A percentile compares a stretch with the other conserved stretches of the same genome.
Evolutionary conservation across 1,139 yeast species (phyloP).

Genomic region (Fermentozyma sake): DNA sequence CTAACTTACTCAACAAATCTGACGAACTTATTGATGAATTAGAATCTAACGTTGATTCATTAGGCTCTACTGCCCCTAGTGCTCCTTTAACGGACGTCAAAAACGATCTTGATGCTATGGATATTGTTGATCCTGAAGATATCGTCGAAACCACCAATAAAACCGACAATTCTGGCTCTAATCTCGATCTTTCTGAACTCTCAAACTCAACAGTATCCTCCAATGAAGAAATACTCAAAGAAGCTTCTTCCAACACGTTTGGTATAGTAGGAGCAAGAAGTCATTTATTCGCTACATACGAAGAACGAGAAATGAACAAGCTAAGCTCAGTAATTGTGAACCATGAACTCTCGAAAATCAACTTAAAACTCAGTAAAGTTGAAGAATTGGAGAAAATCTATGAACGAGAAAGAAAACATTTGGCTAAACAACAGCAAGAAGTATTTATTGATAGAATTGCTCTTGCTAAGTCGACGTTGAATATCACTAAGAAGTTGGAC

Average conservation of each 20-base stretch:
- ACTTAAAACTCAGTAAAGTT: conserved; percentile 68
- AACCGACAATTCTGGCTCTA: not conserved
- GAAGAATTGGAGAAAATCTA: conserved; percentile 70
- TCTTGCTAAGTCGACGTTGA: conserved; percentile 56
- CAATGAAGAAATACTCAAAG: conserved; percentile 22
- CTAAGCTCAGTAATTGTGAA: conserved; percentile 58
- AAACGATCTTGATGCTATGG: conserved; percentile 1
- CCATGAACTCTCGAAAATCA: conserved; percentile 70
- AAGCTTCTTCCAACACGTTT: conserved; percentile 53
- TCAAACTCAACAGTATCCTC: too few relatives aligned
- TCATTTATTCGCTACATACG: conserved; percentile 75
- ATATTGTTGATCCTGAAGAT: conserved; percentile 2
- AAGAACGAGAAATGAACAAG: conserved; percentile 73
- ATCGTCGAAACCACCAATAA: conserved; percentile 1
- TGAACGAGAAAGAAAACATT: conserved; percentile 70
- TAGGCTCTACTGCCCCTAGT: too few relatives aligned
- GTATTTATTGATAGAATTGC: conserved; percentile 74
- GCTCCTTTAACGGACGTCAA: conserved; percentile 1
- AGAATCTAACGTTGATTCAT: too few relatives aligned
- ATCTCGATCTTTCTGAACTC: too few relatives aligned
- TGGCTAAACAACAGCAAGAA: conserved; percentile 78
- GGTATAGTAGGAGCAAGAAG: conserved; percentile 79
- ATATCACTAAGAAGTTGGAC: conserved; percentile 46
- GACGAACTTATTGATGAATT: too few relatives aligned
- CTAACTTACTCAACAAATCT: too few relatives aligned